These are phyloP conservation scores for Ilyonectria robusta DNA, from an alignment of 2,329 filamentous ascomycete species.

Conservation along the genomic window DNA sequence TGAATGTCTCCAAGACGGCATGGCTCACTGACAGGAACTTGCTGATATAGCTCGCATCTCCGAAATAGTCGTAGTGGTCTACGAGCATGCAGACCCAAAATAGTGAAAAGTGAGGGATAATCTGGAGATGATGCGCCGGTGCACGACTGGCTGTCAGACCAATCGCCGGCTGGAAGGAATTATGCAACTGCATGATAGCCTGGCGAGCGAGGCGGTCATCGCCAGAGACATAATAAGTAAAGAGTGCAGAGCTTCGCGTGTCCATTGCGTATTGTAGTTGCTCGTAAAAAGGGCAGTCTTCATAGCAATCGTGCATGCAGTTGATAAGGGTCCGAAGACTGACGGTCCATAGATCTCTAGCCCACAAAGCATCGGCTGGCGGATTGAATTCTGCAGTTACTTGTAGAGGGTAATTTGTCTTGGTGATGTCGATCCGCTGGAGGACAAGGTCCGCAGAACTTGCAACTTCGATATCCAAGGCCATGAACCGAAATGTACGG, in stretches of 20 bases:
- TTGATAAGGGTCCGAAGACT: constrained; percentile 35
- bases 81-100: constrained; percentile 53
- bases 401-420: constrained; percentile 19
- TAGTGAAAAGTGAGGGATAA: constrained; percentile 54
- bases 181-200: constrained; percentile 46
- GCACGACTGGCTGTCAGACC: constrained; percentile 50
- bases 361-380: not conserved
- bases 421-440: not conserved
- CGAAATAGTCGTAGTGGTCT: constrained; percentile 54
- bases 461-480: constrained; percentile 19
- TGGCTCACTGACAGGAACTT: constrained; percentile 50
- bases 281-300: constrained; percentile 53
- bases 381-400: not conserved
- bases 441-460: not conserved
- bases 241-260: constrained; percentile 46
- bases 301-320: constrained; percentile 48
- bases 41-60: constrained; percentile 44
- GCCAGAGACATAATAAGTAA: constrained; percentile 47
- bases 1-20: constrained; percentile 50
- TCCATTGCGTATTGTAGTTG: constrained; percentile 51
- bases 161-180: constrained; percentile 34
- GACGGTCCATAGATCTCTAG: constrained; percentile 34
- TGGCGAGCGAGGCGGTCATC: constrained; percentile 51
- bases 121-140: constrained; percentile 51
- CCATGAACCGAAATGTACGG: constrained; percentile 24